Conservation (phyloP, 2,329 filamentous ascomycete genomes). For the Scedosporium dehoogii region DNA sequence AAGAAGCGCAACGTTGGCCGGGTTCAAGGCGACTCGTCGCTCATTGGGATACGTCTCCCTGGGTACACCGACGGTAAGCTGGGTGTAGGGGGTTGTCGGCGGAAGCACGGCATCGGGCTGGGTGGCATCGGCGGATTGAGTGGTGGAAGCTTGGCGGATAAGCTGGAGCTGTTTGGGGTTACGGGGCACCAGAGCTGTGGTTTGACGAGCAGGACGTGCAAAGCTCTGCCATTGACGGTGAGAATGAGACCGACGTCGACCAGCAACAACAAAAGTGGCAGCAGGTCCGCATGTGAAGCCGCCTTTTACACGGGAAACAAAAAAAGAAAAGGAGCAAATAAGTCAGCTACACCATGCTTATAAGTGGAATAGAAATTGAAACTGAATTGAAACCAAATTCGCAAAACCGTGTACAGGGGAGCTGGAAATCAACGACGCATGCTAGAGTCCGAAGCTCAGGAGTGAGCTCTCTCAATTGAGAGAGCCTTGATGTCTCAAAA, state of each 20-base stretch:
- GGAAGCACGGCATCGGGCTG: slow-evolving; percentile 17
- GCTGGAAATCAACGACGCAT: neutral
- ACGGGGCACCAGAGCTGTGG: slow-evolving; percentile 2
- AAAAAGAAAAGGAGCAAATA: neutral
- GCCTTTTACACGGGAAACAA: neutral
- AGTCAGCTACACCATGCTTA: neutral
- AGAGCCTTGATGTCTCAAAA: too few relatives aligned
- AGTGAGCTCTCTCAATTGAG: neutral
- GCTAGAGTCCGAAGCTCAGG: neutral
- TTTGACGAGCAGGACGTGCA: neutral
- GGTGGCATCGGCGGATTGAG: neutral
- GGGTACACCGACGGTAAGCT: slow-evolving; percentile 69
- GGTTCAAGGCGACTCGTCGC: slow-evolving; percentile 74
- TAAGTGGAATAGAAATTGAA: neutral
- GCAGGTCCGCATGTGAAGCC: neutral
- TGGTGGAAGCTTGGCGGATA: slow-evolving; percentile 6
- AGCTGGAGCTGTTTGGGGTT: slow-evolving; percentile 1
- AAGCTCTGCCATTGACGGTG: slow-evolving; percentile 2
- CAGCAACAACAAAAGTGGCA: neutral
- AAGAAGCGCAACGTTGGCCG: slow-evolving; percentile 70
- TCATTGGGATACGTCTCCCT: slow-evolving; percentile 71
- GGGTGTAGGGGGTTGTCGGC: slow-evolving; percentile 52
- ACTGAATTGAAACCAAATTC: neutral
- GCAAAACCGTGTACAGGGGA: neutral
- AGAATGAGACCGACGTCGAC: slow-evolving; percentile 3